Evolutionary conservation across 208 protist genomes (phyloP), one percentile per base, ranked within the genome.

Genomic region (Trypanosoma brucei): DNA sequence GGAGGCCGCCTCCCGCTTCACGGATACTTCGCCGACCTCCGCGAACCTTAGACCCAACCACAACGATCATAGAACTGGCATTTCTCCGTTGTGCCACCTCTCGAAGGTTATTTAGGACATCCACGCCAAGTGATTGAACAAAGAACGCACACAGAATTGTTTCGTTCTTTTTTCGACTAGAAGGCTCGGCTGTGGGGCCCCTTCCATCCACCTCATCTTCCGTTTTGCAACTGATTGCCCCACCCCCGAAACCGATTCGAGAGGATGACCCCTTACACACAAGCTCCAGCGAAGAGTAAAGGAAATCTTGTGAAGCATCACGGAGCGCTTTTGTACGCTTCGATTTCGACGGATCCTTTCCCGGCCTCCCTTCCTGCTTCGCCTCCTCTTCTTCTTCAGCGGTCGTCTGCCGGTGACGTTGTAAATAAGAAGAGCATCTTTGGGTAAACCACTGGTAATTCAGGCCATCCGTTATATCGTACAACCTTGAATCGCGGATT

Each of bases 401-500:
- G n/a, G 30, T 14, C 31, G 49, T 30, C 8, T 50, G 57, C 7
- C 42, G 69, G 55, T 65, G 56, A 36, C 61, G 8, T 62, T 35
- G 8, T 13, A 44, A 34, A 22, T 45, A 38, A 22, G 50, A 34
- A 7, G 86, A 76, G 55, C 89, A 93, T 62, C 85, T 75, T 1
- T 62, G 62, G 2, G 81, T 62, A 62, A 93, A 93, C 81, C 79
- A 91, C 31, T 90, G 70, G 50, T 93, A 88, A 62, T 74, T 46
- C 40, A 89, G 73, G 30, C 81, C 83, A n/a, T 72, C 59, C 39
- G 72, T 80, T 5, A 76, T 62, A 4, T 60, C 34, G 59, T 79
- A 37, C 64, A 59, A 36, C 14, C 38, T 4, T 11, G 79, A 59
- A 70, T 83, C 63, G 14, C 62, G 48, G 39, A 93, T 50, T 1